Conservation (phyloP, 768 basidiomycete genomes). For the Macrocybe gigantea region DNA sequence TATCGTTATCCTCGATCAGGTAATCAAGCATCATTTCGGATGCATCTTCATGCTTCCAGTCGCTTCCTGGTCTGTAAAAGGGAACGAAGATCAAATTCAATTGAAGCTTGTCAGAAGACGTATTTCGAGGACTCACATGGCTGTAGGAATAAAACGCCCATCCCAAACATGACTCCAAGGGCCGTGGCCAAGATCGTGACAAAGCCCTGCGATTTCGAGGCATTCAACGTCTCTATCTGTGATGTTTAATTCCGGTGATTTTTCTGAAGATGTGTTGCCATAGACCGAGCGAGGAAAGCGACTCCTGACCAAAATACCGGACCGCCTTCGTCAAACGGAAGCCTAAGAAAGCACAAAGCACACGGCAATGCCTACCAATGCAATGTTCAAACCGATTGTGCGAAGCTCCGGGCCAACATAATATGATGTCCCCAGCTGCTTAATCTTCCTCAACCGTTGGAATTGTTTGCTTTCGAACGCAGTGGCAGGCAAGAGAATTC, state of each 20-base stretch:
- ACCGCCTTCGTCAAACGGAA: constrained; percentile 3
- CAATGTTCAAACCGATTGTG: constrained; percentile 85
- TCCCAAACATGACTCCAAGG: constrained; percentile 90
- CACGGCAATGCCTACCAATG: constrained; percentile 44
- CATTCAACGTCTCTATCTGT: constrained; percentile 70
- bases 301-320: constrained; percentile 46
- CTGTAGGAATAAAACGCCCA: constrained; percentile 58
- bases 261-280: constrained; percentile 50
- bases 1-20: constrained; percentile 50
- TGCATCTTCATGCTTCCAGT: constrained; percentile 74
- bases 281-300: constrained; percentile 61
- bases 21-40: constrained; percentile 82
- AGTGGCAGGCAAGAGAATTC: constrained; percentile 3
- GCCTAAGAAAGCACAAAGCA: not conserved
- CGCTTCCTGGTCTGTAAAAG: constrained; percentile 33
- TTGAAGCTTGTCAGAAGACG: not conserved
- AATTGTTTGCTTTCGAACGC: constrained; percentile 52
- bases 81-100: not conserved
- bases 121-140: constrained; percentile 40
- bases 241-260: constrained; percentile 61
- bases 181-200: constrained; percentile 83
- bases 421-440: constrained; percentile 75
- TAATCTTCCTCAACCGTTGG: constrained; percentile 70
- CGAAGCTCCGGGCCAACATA: constrained; percentile 75
- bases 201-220: constrained; percentile 74